These are phyloP conservation scores for Salix exigua DNA, from an alignment of 345 rosid species.

Conservation along the genomic window DNA sequence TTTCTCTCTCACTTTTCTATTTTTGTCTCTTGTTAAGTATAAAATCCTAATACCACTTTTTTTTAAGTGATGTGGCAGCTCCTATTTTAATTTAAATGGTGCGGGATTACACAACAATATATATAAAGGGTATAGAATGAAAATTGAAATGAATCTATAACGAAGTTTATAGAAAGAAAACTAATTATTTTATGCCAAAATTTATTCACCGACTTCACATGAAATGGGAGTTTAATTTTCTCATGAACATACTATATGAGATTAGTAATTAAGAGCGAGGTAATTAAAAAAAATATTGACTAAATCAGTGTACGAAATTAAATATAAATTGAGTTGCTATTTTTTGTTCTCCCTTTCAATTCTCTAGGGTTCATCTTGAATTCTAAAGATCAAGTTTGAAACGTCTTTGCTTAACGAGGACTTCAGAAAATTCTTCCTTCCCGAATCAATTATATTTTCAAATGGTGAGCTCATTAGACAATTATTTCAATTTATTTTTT, in stretches of 20 bases:
- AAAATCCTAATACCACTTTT: too few relatives aligned
- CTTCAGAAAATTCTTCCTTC: neutral
- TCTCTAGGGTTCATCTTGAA: neutral
- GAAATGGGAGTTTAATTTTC: neutral
- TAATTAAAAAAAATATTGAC: neutral
- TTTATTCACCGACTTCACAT: neutral
- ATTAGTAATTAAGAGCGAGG: neutral
- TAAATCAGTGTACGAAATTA: neutral
- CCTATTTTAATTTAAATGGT: too few relatives aligned
- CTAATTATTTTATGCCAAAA: too few relatives aligned
- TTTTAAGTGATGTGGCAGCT: too few relatives aligned
- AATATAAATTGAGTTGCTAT: neutral
- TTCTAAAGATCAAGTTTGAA: slow-evolving; percentile 6
- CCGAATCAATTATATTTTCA: neutral
- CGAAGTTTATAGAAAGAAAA: too few relatives aligned
- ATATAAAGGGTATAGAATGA: too few relatives aligned
- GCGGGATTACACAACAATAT: too few relatives aligned
- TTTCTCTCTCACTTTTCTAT: too few relatives aligned
- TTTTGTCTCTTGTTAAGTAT: too few relatives aligned
- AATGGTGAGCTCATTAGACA: neutral
- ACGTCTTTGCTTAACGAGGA: neutral
- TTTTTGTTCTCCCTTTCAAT: neutral
- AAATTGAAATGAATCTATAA: too few relatives aligned
- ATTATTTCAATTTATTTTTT: neutral
- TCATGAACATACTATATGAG: too few relatives aligned